A percentile compares a stretch with the other conserved stretches of the same genome.
Evolutionary conservation across 106 monocot genomes (phyloP).

Genomic region (Apostasia ramifera): DNA sequence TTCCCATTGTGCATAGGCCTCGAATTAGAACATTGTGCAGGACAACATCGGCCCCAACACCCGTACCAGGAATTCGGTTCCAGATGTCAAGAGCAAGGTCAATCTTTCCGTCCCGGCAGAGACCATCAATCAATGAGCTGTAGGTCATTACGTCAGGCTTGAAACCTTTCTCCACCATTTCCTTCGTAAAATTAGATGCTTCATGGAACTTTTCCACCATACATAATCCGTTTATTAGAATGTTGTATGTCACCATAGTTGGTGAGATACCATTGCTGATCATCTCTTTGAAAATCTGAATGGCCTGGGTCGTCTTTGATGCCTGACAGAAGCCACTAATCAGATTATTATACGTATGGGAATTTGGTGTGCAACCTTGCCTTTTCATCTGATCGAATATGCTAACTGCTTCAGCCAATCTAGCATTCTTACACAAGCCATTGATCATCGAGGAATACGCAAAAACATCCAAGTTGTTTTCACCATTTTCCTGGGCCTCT

Average conservation of each 20-base stretch:
- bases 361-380: constrained; percentile 45
- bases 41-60: constrained; percentile 45
- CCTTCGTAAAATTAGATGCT: constrained; percentile 59
- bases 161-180: constrained; percentile 80
- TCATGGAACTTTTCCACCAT: constrained; percentile 61
- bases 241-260: constrained; percentile 76
- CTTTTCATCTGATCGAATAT: constrained; percentile 51
- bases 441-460: constrained; percentile 79
- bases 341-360: constrained; percentile 60
- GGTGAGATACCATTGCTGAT: constrained; percentile 30
- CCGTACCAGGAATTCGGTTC: constrained; percentile 39
- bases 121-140: constrained; percentile 73
- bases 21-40: constrained; percentile 77
- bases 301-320: constrained; percentile 6
- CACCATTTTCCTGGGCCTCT: constrained; percentile 25
- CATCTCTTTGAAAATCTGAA: constrained; percentile 20
- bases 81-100: constrained; percentile 61
- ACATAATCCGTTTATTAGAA: constrained; percentile 68
- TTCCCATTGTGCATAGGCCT: constrained; percentile 67
- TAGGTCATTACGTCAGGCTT: constrained; percentile 68
- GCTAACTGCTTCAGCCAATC: constrained; percentile 48
- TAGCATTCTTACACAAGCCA: constrained; percentile 55
- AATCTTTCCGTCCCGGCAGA: constrained; percentile 69
- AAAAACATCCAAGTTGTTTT: constrained; percentile 41
- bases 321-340: constrained; percentile 59